Percentiles rank a stretch among this genome's conserved stretches.
Conservation (phyloP, 352 stramenopile genomes). For the Pythium phragmitis region DNA sequence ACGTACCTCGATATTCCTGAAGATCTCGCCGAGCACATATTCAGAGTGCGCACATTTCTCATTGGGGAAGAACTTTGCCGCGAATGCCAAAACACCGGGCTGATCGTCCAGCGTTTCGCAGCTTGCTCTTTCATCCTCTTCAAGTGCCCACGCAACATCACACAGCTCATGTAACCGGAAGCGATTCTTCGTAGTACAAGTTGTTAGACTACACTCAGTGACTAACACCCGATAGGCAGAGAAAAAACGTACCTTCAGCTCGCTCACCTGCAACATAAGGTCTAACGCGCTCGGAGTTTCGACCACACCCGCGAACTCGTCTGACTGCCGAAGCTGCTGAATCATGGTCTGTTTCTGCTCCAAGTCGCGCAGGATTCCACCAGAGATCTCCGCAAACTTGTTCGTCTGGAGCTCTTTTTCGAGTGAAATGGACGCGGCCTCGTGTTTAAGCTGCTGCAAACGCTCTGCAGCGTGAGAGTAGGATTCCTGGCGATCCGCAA, state of each 20-base stretch:
- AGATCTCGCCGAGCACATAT: slow-evolving; percentile 35
- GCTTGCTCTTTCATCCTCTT: slow-evolving; percentile 18
- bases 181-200: slow-evolving; percentile 2
- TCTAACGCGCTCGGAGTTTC: slow-evolving; percentile 40
- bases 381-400: slow-evolving; percentile 3
- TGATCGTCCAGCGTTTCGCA: slow-evolving; percentile 19
- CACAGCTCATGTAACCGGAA: slow-evolving; percentile 18
- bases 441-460: background rate
- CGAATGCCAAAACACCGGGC: slow-evolving; percentile 14
- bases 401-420: background rate
- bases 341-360: slow-evolving; percentile 39
- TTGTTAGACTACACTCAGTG: background rate
- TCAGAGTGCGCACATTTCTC: background rate
- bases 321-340: slow-evolving; percentile 35
- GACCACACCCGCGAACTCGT: slow-evolving; percentile 17
- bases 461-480: background rate
- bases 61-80: slow-evolving; percentile 13
- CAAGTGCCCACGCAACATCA: slow-evolving; percentile 21
- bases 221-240: background rate
- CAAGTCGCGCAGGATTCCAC: slow-evolving; percentile 32
- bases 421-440: background rate
- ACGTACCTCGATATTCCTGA: slow-evolving; percentile 44
- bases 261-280: slow-evolving; percentile 40
- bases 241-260: slow-evolving; percentile 53
- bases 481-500: background rate